Evolutionary conservation across 176 grass and related monocot species (phyloP).

Genomic region (Zoysia japonica): DNA sequence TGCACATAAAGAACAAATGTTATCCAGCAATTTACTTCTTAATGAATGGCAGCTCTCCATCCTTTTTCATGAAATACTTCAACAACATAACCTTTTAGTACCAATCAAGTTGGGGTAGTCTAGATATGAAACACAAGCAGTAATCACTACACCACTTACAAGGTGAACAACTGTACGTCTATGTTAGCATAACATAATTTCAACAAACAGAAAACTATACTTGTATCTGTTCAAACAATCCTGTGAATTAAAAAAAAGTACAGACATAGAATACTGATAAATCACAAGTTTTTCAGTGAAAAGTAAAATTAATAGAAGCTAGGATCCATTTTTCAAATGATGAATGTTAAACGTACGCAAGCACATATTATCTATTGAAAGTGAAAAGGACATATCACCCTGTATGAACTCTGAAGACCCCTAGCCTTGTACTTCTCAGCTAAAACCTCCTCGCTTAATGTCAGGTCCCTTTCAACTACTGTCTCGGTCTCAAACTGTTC

Average conservation of each 20-base stretch:
- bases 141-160: conserved; percentile 5
- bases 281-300: not conserved
- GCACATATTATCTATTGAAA: not conserved
- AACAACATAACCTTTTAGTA: too few relatives aligned
- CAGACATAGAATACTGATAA: not conserved
- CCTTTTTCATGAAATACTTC: not conserved
- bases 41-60: too few relatives aligned
- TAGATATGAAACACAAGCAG: not conserved
- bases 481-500: conserved; percentile 79
- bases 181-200: not conserved
- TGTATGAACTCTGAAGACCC: conserved; percentile 61
- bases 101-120: too few relatives aligned
- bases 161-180: not conserved
- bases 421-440: conserved; percentile 85
- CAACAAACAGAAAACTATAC: not conserved
- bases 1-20: not conserved
- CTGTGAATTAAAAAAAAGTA: not conserved
- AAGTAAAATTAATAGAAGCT: conserved; percentile 1
- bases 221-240: not conserved
- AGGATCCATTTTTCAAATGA: conserved; percentile 5
- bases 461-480: conserved; percentile 61
- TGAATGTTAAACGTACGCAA: not conserved
- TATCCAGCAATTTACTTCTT: not conserved
- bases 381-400: conserved; percentile 56
- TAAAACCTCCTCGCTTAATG: conserved; percentile 68